These are phyloP conservation scores for Clitopilus passeckerianus DNA, from an alignment of 768 basidiomycete species.

Conservation along the genomic window DNA sequence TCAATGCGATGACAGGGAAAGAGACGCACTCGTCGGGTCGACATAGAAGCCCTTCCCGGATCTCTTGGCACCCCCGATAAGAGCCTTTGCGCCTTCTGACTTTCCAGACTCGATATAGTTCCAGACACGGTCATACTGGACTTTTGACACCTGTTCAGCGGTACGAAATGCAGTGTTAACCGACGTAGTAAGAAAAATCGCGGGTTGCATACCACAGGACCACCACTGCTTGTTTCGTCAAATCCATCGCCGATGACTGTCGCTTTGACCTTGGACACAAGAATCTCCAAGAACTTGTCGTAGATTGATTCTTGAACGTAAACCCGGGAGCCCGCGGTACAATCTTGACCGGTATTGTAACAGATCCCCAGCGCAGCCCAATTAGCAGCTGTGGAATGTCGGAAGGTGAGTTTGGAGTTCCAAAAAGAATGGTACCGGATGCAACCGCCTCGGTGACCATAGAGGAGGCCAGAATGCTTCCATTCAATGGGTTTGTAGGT, in stretches of 20 bases:
- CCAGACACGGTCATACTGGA: constrained; percentile 84
- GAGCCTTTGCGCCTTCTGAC: constrained; percentile 72
- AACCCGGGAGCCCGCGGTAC: constrained; percentile 86
- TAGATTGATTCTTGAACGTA: constrained; percentile 87
- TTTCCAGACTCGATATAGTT: constrained; percentile 85
- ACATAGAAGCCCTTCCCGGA: constrained; percentile 80
- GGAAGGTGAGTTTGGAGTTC: not conserved
- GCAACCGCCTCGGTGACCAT: no score
- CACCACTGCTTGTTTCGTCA: constrained; percentile 67
- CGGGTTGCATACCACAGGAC: constrained; percentile 65
- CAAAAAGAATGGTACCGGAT: not conserved
- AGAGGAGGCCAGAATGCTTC: not conserved
- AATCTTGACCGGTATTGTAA: constrained; percentile 91
- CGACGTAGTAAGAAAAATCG: not conserved
- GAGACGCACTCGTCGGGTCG: constrained; percentile 75
- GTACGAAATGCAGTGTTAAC: constrained; percentile 1
- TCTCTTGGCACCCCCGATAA: constrained; percentile 79
- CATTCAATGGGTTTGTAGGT: not conserved
- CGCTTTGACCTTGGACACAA: constrained; percentile 63
- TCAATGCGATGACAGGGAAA: not conserved
- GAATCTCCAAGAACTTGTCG: constrained; percentile 70
- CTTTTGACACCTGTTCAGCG: constrained; percentile 61
- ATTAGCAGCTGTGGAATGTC: constrained; percentile 52
- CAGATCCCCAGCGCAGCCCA: constrained; percentile 86
- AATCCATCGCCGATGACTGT: constrained; percentile 79